phyloP scores from a whole-genome alignment of 2,329 filamentous ascomycete genomes.

The Chaetomium sp. region DNA sequence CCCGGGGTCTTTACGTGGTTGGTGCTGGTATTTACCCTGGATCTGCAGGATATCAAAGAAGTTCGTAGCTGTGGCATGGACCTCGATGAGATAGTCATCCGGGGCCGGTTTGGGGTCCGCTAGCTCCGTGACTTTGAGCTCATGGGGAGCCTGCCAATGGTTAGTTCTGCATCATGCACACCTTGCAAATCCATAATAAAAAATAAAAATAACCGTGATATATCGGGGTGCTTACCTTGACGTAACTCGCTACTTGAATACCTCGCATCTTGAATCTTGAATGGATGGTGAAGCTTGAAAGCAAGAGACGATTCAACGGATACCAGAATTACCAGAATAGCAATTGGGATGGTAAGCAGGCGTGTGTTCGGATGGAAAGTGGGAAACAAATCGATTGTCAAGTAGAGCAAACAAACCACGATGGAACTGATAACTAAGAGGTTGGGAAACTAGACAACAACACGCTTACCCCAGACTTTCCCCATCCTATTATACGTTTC shows the following conservation, averaged over 20 bases:
- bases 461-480: background rate
- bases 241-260: conserved; percentile 41
- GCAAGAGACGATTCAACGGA: background rate
- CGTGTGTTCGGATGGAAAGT: background rate
- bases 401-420: conserved; percentile 8
- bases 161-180: conserved; percentile 2
- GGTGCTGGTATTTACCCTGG: conserved; percentile 91
- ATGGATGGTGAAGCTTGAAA: background rate
- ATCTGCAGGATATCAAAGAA: conserved; percentile 98
- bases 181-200: background rate
- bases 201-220: background rate
- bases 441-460: background rate
- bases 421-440: background rate
- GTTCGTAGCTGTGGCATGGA: conserved; percentile 87
- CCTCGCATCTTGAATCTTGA: conserved; percentile 39
- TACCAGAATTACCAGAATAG: no score
- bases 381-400: background rate
- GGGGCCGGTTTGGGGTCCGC: conserved; percentile 71
- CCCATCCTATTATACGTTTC: conserved; percentile 13
- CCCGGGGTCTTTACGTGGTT: conserved; percentile 50
- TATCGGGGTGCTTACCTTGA: conserved; percentile 36
- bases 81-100: conserved; percentile 81
- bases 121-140: conserved; percentile 74
- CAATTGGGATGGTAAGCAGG: background rate
- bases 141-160: conserved; percentile 65